phyloP scores from a whole-genome alignment of 2,329 filamentous ascomycete genomes.

The Cladosporium sp. region DNA sequence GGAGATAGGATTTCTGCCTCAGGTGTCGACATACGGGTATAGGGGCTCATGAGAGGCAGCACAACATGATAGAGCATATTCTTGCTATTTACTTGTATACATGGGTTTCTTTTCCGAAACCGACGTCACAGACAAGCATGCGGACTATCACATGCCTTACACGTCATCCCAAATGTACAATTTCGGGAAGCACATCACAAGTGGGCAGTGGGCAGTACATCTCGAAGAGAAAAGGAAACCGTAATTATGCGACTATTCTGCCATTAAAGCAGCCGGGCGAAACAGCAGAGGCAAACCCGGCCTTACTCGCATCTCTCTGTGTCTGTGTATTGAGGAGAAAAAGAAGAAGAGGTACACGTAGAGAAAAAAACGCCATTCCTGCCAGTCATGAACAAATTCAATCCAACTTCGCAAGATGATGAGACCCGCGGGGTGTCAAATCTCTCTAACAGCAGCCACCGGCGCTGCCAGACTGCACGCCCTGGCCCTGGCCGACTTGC shows the following conservation, averaged over 20 bases:
- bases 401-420: conserved; percentile 1
- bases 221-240: neutral
- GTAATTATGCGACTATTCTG: conserved; percentile 1
- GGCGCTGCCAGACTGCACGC: conserved; percentile 80
- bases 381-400: conserved; percentile 7
- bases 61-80: no score
- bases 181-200: no score
- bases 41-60: no score
- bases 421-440: no score
- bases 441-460: conserved; percentile 80
- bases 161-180: no score
- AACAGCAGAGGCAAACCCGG: neutral
- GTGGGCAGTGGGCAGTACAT: no score
- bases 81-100: no score
- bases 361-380: conserved; percentile 1
- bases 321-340: neutral
- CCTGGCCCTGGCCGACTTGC: conserved; percentile 90
- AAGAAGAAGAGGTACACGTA: neutral
- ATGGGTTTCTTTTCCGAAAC: no score
- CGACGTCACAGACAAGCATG: no score
- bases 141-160: no score
- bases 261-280: neutral
- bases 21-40: no score
- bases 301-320: neutral
- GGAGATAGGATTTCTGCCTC: no score